phyloP scores from a whole-genome alignment of 331 rosid species.

The Stylosanthes scabra region DNA sequence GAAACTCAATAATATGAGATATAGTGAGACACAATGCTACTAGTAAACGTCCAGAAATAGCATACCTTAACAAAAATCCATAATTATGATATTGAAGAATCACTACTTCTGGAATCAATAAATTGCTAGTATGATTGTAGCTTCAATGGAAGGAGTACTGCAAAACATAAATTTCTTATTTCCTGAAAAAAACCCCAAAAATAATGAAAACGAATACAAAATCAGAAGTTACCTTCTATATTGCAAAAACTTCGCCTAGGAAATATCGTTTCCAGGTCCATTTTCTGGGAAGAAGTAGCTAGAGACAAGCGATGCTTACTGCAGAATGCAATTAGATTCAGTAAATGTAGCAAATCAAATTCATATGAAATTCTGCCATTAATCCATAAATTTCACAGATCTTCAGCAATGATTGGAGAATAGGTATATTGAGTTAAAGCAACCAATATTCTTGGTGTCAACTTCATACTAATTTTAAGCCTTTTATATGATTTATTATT shows the following conservation, averaged over 20 bases:
- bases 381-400: slow-evolving; percentile 18
- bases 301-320: slow-evolving; percentile 65
- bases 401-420: slow-evolving; percentile 2
- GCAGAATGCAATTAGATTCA: slow-evolving; percentile 50
- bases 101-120: slow-evolving; percentile 21
- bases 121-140: slow-evolving; percentile 43
- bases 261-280: slow-evolving; percentile 65
- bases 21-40: slow-evolving; percentile 13
- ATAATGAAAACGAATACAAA: not conserved
- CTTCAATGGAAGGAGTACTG: slow-evolving; percentile 68
- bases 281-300: slow-evolving; percentile 60
- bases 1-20: not conserved
- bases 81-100: slow-evolving; percentile 31
- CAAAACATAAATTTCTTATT: slow-evolving; percentile 38
- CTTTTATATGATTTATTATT: slow-evolving; percentile 15
- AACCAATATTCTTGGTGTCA: slow-evolving; percentile 4
- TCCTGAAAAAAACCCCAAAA: not conserved
- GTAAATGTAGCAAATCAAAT: slow-evolving; percentile 31
- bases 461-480: slow-evolving; percentile 7
- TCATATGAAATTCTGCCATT: slow-evolving; percentile 18
- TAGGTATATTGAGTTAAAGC: not conserved
- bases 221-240: slow-evolving; percentile 67
- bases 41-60: slow-evolving; percentile 14
- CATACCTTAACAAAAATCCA: slow-evolving; percentile 36
- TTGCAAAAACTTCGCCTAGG: slow-evolving; percentile 65